Base-by-base conservation (phyloP, 441 rosid genomes). In the Mallotus repandus region DNA sequence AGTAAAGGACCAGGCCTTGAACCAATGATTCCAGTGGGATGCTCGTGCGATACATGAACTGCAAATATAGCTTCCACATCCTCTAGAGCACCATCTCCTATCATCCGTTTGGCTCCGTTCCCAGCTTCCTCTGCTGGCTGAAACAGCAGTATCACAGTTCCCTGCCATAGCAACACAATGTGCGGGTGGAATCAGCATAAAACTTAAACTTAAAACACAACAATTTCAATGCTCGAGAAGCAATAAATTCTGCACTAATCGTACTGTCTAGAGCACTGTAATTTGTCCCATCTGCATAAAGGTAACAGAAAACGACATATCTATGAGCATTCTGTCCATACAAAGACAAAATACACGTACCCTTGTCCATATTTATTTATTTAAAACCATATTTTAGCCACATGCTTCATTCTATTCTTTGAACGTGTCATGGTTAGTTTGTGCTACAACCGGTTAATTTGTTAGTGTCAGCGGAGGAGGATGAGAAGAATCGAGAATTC, bases 81-180 rank as follows among this genome's bases (percentile, higher is more conserved):
- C 4, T 88, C 95, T 4, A 92, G 77, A 0, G 91, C 97, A 3
- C 91, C 93, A 9, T 92, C 97, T 72, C 74, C 86, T 0, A 94
- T 91, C 95, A 94, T 90, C 55, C 81, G 65, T 65, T 90, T 94
- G 9, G 97, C 98, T 18, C 98, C 98, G 43, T 91, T 91, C 19
- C 98, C 98, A 14, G 97, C 98, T 87, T 94, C 98, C 83, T 94
- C 98, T 5, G 98, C 97, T 3, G 98, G 97, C 72, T 94, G 98
- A 70, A 94, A 94, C 15, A 94, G 52, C 58, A 94, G 60, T 49
- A 94, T 68, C 18, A 92, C 95, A 0, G 98, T 94, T 72, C 98
- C 97, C 98, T 91, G 65, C 22, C 13, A 79, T 53, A 50, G 19
- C 60, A 66, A 67, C 63, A 14, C 6, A 7, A 35, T 63, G 5